Evolutionary conservation across 1,284 basidiomycete genomes (phyloP).

Genomic region (Malassezia furfur): DNA sequence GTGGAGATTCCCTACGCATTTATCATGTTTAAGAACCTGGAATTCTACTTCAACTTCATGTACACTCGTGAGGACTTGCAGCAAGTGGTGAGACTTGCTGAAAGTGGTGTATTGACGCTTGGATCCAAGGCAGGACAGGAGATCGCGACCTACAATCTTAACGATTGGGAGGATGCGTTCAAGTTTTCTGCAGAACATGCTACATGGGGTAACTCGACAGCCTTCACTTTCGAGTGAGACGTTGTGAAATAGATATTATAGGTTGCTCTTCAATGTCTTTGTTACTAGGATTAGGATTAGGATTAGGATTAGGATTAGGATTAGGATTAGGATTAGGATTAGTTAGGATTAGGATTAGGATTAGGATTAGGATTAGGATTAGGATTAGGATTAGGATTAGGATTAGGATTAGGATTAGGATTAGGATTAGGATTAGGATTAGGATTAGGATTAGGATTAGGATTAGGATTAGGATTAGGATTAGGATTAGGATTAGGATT

Average conservation of each 20-base stretch:
- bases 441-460: slow-evolving; percentile 6
- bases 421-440: slow-evolving; percentile 7
- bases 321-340: not conserved
- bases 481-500: slow-evolving; percentile 7
- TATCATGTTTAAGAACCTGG: not conserved
- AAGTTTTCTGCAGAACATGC: not conserved
- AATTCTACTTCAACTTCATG: not conserved
- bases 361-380: slow-evolving; percentile 6
- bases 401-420: slow-evolving; percentile 6
- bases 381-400: slow-evolving; percentile 8
- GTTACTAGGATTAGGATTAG: not conserved
- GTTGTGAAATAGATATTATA: not conserved
- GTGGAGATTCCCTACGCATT: not conserved
- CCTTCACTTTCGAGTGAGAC: not conserved
- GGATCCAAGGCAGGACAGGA: not conserved
- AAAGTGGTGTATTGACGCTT: not conserved
- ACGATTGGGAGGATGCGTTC: not conserved
- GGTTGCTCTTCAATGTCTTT: not conserved
- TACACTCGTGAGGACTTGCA: not conserved
- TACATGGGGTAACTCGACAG: not conserved
- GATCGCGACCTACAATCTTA: not conserved
- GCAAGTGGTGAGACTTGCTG: not conserved
- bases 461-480: slow-evolving; percentile 6
- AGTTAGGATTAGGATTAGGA: slow-evolving; percentile 3
- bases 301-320: slow-evolving; percentile 1